Evolutionary conservation across 164 flowering plant species (phyloP), one percentile per base, ranked within the genome.

Genomic region (Akebia trifoliata): DNA sequence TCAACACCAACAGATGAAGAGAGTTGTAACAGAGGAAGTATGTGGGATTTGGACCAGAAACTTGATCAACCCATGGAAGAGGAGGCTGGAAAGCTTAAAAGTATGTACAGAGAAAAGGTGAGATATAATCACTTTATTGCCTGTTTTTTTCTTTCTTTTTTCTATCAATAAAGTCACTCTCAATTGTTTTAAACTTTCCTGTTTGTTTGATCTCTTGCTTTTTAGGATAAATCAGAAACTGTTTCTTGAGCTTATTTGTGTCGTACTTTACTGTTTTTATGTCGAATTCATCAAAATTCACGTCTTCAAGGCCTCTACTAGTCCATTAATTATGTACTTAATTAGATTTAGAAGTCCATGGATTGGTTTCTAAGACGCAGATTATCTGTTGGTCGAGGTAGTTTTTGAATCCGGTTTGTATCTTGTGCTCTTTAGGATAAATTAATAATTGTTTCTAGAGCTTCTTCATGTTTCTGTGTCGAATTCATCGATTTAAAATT

Each of bases 11-110:
- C 44, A 7, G 65, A 61, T 61, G 65, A 53, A 61, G 50, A 61
- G 24, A 44, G 57, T 50, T 22, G 26, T 42, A 31, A 53, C 10
- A 53, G 34, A 34, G 94, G 99, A 7, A 76, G 81, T 54, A 87
- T 93, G 97, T 93, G 99, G 99, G 99, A 24, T 38, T 80, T 93
- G 80, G 94, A 90, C 58, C 91, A 93, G 78, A 87, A 79, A 68
- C 82, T 93, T 77, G 99, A 93, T 76, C 99, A 86, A 71, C 89
- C 97, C 60, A 93, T 90, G 99, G 99, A 93, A 56, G 97, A 90
- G 49, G 99, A 93, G 64, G 99, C 99, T 71, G 92, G 88, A 17
- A 83, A 75, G 73, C 85, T 93, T 21, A 61, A 21, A 34, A 61
- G 44, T 14, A 61, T 61, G 65, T 61, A 57, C 39, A 45, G 43